Evolutionary conservation across 2,329 filamentous ascomycete species (phyloP).

Genomic region (Alternaria viburni): DNA sequence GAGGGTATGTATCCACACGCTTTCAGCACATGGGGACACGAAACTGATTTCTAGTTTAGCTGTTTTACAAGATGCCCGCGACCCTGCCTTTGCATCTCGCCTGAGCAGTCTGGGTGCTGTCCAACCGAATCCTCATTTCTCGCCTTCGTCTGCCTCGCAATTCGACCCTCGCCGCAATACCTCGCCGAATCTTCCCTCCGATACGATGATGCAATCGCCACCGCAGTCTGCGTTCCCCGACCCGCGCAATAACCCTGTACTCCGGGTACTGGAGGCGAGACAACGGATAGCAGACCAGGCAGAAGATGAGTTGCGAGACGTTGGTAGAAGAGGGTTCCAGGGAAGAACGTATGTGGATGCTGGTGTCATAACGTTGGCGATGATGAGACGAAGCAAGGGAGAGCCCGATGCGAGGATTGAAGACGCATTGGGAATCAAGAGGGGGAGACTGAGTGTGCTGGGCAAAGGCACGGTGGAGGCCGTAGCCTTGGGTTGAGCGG

Average conservation of each 20-base stretch:
- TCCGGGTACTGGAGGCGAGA: constrained; percentile 61
- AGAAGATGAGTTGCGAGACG: constrained; percentile 59
- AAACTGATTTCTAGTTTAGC: constrained; percentile 43
- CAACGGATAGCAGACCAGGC: constrained; percentile 59
- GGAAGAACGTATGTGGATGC: constrained; percentile 56
- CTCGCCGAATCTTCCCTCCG: constrained; percentile 30
- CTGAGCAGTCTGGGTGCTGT: constrained; percentile 71
- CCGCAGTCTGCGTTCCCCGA: constrained; percentile 43
- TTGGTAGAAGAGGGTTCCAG: constrained; percentile 49
- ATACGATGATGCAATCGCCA: constrained; percentile 39
- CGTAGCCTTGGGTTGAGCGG: constrained; percentile 23
- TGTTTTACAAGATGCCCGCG: constrained; percentile 66
- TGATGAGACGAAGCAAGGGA: constrained; percentile 39
- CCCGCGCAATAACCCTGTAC: constrained; percentile 58
- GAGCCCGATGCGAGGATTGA: constrained; percentile 42
- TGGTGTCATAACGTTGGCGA: constrained; percentile 47
- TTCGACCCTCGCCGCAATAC: constrained; percentile 42
- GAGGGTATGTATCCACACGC: constrained; percentile 41
- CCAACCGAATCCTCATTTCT: constrained; percentile 63
- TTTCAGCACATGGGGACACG: neutral
- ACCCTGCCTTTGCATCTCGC: constrained; percentile 76
- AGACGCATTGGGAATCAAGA: constrained; percentile 40
- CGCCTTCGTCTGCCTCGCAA: constrained; percentile 60
- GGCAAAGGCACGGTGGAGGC: constrained; percentile 31
- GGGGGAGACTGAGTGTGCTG: constrained; percentile 38